These are phyloP conservation scores for Aspergillus ostianus DNA, from an alignment of 495 filamentous ascomycete species.

Conservation along the genomic window DNA sequence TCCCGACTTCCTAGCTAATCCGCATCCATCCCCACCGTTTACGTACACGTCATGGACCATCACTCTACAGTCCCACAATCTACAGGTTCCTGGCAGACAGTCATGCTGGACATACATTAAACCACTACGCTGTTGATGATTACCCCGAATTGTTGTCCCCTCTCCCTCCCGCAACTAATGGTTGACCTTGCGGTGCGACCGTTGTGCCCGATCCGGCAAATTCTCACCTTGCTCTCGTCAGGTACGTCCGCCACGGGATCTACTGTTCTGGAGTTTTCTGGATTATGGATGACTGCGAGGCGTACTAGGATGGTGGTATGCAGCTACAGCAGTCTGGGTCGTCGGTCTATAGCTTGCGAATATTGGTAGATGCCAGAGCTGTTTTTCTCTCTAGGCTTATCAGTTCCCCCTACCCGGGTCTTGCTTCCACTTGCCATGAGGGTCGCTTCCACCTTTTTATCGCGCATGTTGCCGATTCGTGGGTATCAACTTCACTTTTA, in stretches of 20 bases:
- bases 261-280: not conserved
- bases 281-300: not conserved
- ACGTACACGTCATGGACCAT: constrained; percentile 14
- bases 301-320: not conserved
- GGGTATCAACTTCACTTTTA: not conserved
- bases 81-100: not conserved
- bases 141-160: not conserved
- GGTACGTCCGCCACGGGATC: constrained; percentile 7
- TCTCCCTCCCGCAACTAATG: not conserved
- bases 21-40: constrained; percentile 12
- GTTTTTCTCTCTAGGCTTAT: not conserved
- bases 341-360: not conserved
- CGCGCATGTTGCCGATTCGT: not conserved
- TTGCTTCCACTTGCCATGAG: not conserved
- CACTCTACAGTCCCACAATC: not conserved
- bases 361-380: constrained; percentile 4
- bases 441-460: not conserved
- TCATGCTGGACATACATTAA: not conserved
- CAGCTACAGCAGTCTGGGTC: not conserved
- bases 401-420: not conserved
- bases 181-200: not conserved
- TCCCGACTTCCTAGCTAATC: constrained; percentile 5
- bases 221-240: not conserved
- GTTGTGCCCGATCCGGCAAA: not conserved
- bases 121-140: not conserved